These are phyloP conservation scores for Cryphonectria radicalis DNA, from an alignment of 2,329 filamentous ascomycete genomes.

Conservation along the genomic window DNA sequence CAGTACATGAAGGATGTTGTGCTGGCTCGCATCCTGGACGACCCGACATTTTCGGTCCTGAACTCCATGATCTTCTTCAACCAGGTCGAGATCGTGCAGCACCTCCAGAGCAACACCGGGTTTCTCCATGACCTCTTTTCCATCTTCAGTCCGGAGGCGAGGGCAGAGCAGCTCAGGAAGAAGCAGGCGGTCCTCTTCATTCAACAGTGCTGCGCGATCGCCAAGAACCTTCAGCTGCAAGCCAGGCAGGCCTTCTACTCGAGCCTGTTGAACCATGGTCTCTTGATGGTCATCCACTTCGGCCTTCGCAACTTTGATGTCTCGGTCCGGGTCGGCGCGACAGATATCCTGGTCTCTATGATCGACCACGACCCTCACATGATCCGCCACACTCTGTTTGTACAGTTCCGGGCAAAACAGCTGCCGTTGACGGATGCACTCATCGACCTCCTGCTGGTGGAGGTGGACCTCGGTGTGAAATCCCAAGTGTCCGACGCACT, in stretches of 20 bases:
- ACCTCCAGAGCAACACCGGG: constrained; percentile 78
- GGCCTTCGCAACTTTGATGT: constrained; percentile 86
- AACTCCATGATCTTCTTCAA: constrained; percentile 99
- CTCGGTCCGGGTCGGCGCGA: constrained; percentile 85
- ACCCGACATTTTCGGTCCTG: constrained; percentile 95
- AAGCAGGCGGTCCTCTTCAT: constrained; percentile 97
- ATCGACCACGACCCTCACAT: constrained; percentile 95
- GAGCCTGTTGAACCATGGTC: constrained; percentile 85
- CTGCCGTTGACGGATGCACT: constrained; percentile 87
- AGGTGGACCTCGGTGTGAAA: constrained; percentile 92
- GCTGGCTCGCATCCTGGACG: constrained; percentile 91
- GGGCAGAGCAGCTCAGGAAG: constrained; percentile 68
- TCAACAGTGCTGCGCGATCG: constrained; percentile 91
- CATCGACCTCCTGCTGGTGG: constrained; percentile 87
- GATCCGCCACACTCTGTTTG: constrained; percentile 92
- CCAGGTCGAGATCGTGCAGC: constrained; percentile 95
- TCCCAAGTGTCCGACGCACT: constrained; percentile 94
- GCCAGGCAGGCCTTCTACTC: constrained; percentile 81
- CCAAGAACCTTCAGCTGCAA: constrained; percentile 89
- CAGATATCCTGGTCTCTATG: constrained; percentile 89
- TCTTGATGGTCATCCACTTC: constrained; percentile 89
- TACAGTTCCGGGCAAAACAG: constrained; percentile 85
- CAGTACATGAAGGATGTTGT: constrained; percentile 99
- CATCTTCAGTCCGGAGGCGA: constrained; percentile 71
- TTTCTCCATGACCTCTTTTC: constrained; percentile 87